These are phyloP conservation scores for Salix viminalis DNA, from an alignment of 345 rosid species.

Conservation along the genomic window DNA sequence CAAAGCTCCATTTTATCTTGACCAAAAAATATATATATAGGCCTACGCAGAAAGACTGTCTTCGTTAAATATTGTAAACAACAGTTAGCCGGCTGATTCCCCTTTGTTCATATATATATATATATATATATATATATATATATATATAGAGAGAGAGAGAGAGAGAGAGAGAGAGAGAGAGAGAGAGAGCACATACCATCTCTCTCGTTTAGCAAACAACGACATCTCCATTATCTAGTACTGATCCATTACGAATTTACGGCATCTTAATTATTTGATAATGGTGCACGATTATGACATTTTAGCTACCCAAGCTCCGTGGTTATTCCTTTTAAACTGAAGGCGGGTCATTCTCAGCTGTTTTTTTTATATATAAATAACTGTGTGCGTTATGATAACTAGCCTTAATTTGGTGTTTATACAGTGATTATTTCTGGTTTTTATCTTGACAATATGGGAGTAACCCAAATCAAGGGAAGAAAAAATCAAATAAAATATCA, in stretches of 20 bases:
- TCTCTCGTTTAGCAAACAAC: slow-evolving; percentile 6
- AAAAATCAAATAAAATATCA: no score
- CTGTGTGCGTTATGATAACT: background rate
- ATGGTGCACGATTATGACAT: slow-evolving; percentile 29
- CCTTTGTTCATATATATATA: background rate
- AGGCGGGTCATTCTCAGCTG: background rate
- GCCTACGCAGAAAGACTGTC: background rate
- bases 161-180: no score
- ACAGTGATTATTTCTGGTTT: background rate
- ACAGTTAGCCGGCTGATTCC: slow-evolving; percentile 19
- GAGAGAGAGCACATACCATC: background rate
- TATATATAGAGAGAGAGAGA: no score
- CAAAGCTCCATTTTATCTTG: slow-evolving; percentile 26
- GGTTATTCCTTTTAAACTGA: slow-evolving; percentile 6
- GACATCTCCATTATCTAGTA: slow-evolving; percentile 21
- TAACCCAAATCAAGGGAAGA: background rate
- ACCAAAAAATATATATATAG: background rate
- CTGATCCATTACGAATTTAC: background rate
- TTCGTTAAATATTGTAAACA: slow-evolving; percentile 11
- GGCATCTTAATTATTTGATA: slow-evolving; percentile 10
- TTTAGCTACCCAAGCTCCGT: slow-evolving; percentile 25
- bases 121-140: background rate
- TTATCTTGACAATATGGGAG: background rate
- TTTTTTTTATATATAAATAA: no score
- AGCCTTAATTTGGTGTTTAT: background rate